Conservation (phyloP, 805 yeast genomes). For the Teunomyces funiuensis region DNA sequence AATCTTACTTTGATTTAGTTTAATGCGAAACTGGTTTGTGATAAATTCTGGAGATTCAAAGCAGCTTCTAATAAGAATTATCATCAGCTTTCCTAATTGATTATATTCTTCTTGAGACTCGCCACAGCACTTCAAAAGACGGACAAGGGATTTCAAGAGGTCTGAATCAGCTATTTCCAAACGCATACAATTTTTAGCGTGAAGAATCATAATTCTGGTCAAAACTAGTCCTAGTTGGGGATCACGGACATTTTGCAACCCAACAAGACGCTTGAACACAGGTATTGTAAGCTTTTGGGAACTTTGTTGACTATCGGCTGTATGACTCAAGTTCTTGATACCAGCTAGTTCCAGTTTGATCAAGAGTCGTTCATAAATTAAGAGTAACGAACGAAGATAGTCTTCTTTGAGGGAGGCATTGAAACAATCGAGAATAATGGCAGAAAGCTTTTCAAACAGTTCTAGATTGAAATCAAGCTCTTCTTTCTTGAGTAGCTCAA, state of each 20-base stretch:
- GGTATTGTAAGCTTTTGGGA: conserved; percentile 21
- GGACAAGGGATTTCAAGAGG: conserved; percentile 49
- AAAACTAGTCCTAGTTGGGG: conserved; percentile 51
- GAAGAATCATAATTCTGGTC: conserved; percentile 53
- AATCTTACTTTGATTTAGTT: no score
- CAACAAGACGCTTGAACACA: conserved; percentile 46
- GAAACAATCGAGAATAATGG: conserved; percentile 36
- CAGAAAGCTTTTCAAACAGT: conserved; percentile 32
- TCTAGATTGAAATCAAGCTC: conserved; percentile 8
- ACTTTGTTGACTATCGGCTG: conserved; percentile 17
- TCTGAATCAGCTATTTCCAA: conserved; percentile 45
- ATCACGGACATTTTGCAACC: conserved; percentile 39
- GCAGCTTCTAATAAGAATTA: conserved; percentile 62
- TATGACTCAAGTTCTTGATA: conserved; percentile 28
- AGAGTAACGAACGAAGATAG: conserved; percentile 61
- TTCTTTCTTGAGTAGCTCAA: conserved; percentile 13
- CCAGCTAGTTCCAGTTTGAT: conserved; percentile 52
- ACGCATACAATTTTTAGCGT: conserved; percentile 44
- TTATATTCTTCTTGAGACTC: conserved; percentile 8
- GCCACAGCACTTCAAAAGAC: conserved; percentile 35
- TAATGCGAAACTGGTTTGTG: conserved; percentile 48
- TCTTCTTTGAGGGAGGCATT: conserved; percentile 31
- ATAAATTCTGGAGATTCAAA: conserved; percentile 61
- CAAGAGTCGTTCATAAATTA: conserved; percentile 54
- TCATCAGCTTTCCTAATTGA: conserved; percentile 30